A percentile compares a stretch with the other conserved stretches of the same genome.
Conservation (phyloP, 768 basidiomycete genomes). For the Suillus placidus region DNA sequence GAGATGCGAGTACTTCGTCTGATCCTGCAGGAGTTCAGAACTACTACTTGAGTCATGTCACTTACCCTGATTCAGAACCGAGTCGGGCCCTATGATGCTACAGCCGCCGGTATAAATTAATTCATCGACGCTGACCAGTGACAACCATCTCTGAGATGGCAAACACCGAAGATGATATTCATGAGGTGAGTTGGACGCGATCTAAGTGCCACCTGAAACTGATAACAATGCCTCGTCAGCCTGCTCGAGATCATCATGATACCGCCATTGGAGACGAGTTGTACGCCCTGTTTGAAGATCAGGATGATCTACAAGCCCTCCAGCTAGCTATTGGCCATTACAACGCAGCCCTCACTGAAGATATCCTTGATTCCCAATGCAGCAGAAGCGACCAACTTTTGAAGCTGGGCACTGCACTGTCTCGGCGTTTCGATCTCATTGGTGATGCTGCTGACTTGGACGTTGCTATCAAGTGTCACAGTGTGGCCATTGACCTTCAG, state of each 20-base stretch:
- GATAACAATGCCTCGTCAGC: not conserved
- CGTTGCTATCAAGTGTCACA: constrained; percentile 27
- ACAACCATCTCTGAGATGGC: constrained; percentile 8
- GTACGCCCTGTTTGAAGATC: constrained; percentile 25
- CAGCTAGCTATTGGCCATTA: constrained; percentile 16
- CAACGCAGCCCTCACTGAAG: constrained; percentile 18
- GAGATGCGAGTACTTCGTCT: not conserved
- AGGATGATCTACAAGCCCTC: constrained; percentile 10
- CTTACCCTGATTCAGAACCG: too few relatives aligned
- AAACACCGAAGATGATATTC: constrained; percentile 8
- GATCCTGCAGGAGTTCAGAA: not conserved
- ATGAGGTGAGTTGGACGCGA: not conserved
- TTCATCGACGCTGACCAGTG: not conserved
- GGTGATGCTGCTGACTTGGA: constrained; percentile 29
- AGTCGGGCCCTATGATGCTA: not conserved
- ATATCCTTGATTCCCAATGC: constrained; percentile 26
- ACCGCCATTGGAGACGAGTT: constrained; percentile 26
- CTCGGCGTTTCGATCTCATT: constrained; percentile 23
- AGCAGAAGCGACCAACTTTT: constrained; percentile 27
- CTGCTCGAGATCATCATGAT: constrained; percentile 20
- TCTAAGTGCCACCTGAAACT: not conserved
- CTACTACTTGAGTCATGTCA: not conserved
- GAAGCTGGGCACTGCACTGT: constrained; percentile 23
- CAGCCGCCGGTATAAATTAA: not conserved
- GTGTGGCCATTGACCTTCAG: constrained; percentile 23